Base-by-base conservation (phyloP, 169 alveolate species). In the Cryptosporidium ryanae region DNA sequence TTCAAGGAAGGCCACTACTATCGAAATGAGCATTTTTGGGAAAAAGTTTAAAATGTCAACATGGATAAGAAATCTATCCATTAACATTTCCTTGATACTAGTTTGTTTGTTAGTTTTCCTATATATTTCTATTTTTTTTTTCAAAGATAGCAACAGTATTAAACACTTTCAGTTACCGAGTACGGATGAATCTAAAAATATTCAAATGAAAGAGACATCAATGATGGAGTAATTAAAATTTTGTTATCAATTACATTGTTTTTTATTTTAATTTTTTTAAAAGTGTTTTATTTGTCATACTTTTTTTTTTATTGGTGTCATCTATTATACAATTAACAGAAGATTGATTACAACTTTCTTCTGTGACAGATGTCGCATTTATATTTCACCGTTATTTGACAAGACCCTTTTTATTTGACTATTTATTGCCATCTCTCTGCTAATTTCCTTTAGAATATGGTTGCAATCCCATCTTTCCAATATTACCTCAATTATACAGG, bases 381-480 rank as follows among this genome's bases (percentile, higher is more conserved):
- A 38, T 38, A 38, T 38, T 38, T 38, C 46, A 38, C 46, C 3
- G 3, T 38, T 38, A 4, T 38, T 38, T 10, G 3, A 4, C 46
- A 38, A 38, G 8, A 38, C 8, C 46, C 46, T 38, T 38, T 38
- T 38, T 38, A 76, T 61, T 59, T 76, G 68, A 43, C 87, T 76
- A 32, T 76, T 76, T 15, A 12, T 59, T 15, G 92, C 91, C 92
- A 89, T 89, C 55, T 57, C 82, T 50, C 34, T 48, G n/a, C 92
- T 92, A 48, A 91, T 83, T 6, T 59, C 66, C 27, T 66, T 63
- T 15, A 89, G 90, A 18, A 54, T 54, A 31, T 38, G 87, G 18
- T 64, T 89, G 64, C 92, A 89, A 48, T 89, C 92, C 89, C 71
- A 66, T 23, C 84, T 84, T 34, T 59, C 92, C 12, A 89, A 50